Evolutionary conservation across 1,139 yeast genomes (phyloP), one percentile per base, ranked within the genome.

Genomic region (Chernovozyma sophiae-reginae): DNA sequence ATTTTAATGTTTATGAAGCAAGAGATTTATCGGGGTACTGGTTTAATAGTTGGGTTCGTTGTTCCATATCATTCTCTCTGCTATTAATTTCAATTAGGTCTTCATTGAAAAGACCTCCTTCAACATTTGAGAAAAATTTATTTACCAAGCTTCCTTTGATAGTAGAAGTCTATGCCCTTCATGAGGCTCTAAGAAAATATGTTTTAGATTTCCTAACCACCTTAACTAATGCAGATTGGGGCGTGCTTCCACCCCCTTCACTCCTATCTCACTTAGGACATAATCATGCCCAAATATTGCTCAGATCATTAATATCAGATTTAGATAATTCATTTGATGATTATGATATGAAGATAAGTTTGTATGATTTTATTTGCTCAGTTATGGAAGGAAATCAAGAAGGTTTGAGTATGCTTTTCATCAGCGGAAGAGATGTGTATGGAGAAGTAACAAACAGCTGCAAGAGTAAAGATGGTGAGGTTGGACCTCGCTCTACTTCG

Each of bases 321-420:
- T 65, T 87, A 45, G 73, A 74, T 25, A 77, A 77, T 46, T 66
- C 76, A 1, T 67, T 81, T 43, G 85, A 79, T 46, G 77, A 76
- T 38, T 75, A 73, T 42, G 60, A 58, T 13, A 63, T 83, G 30
- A 74, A 82, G 40, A 74, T 78, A 19, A 66, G 76, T 4, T 62
- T 86, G 15, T 85, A 85, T 49, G 78, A 75, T 39, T 85, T 87
- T 46, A 77, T 90, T 42, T 74, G 92, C n/a, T 72, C 89, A 0
- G 81, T 86, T 4, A 72, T 86, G 71, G 77, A 75, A 45, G 81
- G 86, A 7, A 77, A 81, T 40, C 97, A 92, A 60, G 95, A 89
- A 53, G 97, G 97, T 1, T 62, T 90, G 23, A 74, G 95, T 1
- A 84, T 86, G 35, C 66, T 86, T 32, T 77, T 92, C 43, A 66